These are phyloP conservation scores for Lecanicillium sp. DNA, from an alignment of 2,329 filamentous ascomycete species.

Conservation along the genomic window DNA sequence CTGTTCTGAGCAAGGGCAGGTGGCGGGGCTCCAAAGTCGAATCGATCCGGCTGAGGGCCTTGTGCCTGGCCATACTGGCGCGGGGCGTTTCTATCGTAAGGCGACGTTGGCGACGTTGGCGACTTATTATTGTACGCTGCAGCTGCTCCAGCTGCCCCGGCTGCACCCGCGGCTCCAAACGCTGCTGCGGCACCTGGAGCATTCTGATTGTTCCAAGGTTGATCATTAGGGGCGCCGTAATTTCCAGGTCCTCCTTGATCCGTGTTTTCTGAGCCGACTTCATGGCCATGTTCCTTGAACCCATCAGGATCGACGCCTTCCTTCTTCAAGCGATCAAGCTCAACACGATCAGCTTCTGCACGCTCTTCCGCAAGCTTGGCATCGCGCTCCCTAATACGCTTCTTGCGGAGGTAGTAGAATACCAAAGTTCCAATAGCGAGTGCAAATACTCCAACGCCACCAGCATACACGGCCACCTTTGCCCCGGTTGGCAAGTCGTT, in stretches of 20 bases:
- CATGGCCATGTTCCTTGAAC: conserved; percentile 22
- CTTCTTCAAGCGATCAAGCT: conserved; percentile 41
- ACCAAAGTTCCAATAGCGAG: conserved; percentile 31
- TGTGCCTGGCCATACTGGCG: background rate
- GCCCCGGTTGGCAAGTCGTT: conserved; percentile 37
- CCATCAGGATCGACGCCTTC: conserved; percentile 40
- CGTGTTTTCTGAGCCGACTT: conserved; percentile 10
- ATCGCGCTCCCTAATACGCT: conserved; percentile 42
- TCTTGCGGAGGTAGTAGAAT: conserved; percentile 48
- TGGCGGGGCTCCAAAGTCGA: conserved; percentile 8
- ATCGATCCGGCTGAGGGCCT: background rate
- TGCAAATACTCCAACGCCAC: conserved; percentile 33
- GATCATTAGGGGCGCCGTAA: conserved; percentile 5
- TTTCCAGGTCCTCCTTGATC: background rate
- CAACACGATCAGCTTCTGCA: conserved; percentile 38
- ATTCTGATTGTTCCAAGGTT: conserved; percentile 6
- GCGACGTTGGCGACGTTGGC: conserved; percentile 5
- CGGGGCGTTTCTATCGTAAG: background rate
- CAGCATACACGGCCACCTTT: conserved; percentile 46
- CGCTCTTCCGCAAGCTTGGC: conserved; percentile 36
- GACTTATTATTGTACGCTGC: conserved; percentile 3
- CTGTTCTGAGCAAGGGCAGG: background rate
- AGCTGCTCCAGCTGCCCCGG: conserved; percentile 2
- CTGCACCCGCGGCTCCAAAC: conserved; percentile 1
- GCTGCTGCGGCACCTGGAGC: background rate